Evolutionary conservation across 495 filamentous ascomycete genomes (phyloP).

Genomic region (Xylaria longipes): DNA sequence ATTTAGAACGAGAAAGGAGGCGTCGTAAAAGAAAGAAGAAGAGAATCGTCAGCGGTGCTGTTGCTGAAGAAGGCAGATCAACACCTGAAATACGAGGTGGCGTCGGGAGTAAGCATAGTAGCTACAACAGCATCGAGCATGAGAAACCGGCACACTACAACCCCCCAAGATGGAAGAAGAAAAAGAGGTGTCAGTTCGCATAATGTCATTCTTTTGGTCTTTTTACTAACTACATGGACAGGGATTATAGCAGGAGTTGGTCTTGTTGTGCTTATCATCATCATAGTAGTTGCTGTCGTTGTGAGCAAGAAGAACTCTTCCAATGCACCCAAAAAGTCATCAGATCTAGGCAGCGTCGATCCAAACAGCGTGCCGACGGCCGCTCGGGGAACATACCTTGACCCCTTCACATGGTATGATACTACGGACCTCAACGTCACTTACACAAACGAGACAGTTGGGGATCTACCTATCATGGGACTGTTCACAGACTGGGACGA

Average conservation of each 20-base stretch:
- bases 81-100: slow-evolving; percentile 43
- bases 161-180: slow-evolving; percentile 42
- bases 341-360: slow-evolving; percentile 65
- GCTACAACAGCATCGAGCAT: slow-evolving; percentile 48
- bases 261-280: slow-evolving; percentile 69
- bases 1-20: slow-evolving; percentile 33
- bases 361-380: slow-evolving; percentile 67
- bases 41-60: slow-evolving; percentile 70
- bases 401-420: slow-evolving; percentile 93
- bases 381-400: slow-evolving; percentile 77
- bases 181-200: slow-evolving; percentile 54
- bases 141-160: slow-evolving; percentile 37
- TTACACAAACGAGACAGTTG: slow-evolving; percentile 84
- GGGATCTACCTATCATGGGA: slow-evolving; percentile 88
- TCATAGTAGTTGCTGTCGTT: slow-evolving; percentile 76
- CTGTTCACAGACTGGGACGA: slow-evolving; percentile 89
- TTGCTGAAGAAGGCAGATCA: slow-evolving; percentile 69
- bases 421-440: slow-evolving; percentile 93
- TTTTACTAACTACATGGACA: slow-evolving; percentile 40
- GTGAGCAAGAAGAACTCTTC: slow-evolving; percentile 69
- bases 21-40: slow-evolving; percentile 53
- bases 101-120: slow-evolving; percentile 42
- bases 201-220: not conserved
- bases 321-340: slow-evolving; percentile 43
- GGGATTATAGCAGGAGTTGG: slow-evolving; percentile 60